phyloP scores from a whole-genome alignment of 2,329 filamentous ascomycete genomes.

The Epichloe sylvatica region DNA sequence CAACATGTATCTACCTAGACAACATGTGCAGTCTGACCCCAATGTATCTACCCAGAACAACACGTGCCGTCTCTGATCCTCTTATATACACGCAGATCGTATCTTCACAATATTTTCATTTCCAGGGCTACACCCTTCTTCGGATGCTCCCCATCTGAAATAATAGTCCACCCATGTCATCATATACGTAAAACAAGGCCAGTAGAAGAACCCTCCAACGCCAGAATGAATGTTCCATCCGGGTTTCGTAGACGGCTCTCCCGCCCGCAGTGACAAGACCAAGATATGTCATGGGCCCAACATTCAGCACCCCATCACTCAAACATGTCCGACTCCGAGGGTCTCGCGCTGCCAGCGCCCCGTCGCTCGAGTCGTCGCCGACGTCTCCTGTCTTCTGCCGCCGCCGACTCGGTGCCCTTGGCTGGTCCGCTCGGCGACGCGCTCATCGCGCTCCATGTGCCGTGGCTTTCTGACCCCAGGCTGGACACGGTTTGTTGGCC shows the following conservation, averaged over 20 bases:
- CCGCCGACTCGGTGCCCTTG: constrained; percentile 18
- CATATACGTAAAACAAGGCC: not conserved
- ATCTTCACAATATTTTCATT: too few relatives aligned
- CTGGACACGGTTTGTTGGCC: constrained; percentile 32
- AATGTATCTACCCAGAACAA: too few relatives aligned
- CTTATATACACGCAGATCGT: too few relatives aligned
- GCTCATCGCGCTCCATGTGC: constrained; percentile 40
- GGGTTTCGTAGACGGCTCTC: not conserved
- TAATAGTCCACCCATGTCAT: too few relatives aligned
- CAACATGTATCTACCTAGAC: too few relatives aligned
- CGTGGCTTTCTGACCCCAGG: constrained; percentile 35
- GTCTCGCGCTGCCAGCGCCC: constrained; percentile 24
- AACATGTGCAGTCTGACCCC: too few relatives aligned
- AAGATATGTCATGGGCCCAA: not conserved
- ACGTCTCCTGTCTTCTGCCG: constrained; percentile 38
- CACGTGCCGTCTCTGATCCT: too few relatives aligned
- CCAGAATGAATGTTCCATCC: not conserved
- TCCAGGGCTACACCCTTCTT: too few relatives aligned
- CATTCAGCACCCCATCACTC: constrained; percentile 13
- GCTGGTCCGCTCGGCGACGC: constrained; percentile 29
- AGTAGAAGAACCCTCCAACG: not conserved
- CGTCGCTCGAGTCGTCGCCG: constrained; percentile 42
- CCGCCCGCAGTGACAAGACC: not conserved
- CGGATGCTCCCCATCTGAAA: too few relatives aligned
- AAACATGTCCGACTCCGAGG: constrained; percentile 24